These are phyloP conservation scores for Knoxdaviesia capensis DNA, from an alignment of 2,329 filamentous ascomycete species.

Conservation along the genomic window DNA sequence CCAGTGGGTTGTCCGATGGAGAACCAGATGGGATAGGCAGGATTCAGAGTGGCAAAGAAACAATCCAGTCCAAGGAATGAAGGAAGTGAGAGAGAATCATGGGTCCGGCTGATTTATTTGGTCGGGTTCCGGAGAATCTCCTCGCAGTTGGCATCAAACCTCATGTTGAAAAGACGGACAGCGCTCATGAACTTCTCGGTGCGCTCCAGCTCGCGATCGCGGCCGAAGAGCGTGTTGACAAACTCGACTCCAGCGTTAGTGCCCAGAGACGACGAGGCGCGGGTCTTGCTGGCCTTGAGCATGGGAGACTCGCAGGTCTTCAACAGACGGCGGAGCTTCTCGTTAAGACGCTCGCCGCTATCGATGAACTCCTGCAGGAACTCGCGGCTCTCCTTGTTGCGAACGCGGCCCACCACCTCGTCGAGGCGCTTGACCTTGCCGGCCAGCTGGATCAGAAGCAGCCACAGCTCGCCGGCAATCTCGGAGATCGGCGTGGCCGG, in stretches of 20 bases:
- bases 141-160: conserved; percentile 91
- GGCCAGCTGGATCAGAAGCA: conserved; percentile 79
- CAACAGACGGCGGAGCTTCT: conserved; percentile 67
- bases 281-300: conserved; percentile 72
- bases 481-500: conserved; percentile 69
- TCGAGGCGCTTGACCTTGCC: conserved; percentile 87
- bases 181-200: conserved; percentile 87
- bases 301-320: conserved; percentile 88
- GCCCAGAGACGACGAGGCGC: conserved; percentile 49
- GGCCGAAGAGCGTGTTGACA: conserved; percentile 85
- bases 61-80: too few relatives aligned
- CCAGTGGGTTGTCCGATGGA: too few relatives aligned
- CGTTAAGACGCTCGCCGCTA: conserved; percentile 69
- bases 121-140: conserved; percentile 53
- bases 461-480: conserved; percentile 86
- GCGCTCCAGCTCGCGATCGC: conserved; percentile 70
- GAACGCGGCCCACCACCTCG: conserved; percentile 53
- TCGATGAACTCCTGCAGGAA: conserved; percentile 81
- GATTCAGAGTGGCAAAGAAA: too few relatives aligned
- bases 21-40: too few relatives aligned
- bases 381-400: conserved; percentile 52
- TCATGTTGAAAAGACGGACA: conserved; percentile 73
- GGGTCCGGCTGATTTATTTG: conserved; percentile 16
- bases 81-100: too few relatives aligned
- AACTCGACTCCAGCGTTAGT: conserved; percentile 90